Evolutionary conservation across 805 yeast species (phyloP).

Genomic region (Candida berthetii): DNA sequence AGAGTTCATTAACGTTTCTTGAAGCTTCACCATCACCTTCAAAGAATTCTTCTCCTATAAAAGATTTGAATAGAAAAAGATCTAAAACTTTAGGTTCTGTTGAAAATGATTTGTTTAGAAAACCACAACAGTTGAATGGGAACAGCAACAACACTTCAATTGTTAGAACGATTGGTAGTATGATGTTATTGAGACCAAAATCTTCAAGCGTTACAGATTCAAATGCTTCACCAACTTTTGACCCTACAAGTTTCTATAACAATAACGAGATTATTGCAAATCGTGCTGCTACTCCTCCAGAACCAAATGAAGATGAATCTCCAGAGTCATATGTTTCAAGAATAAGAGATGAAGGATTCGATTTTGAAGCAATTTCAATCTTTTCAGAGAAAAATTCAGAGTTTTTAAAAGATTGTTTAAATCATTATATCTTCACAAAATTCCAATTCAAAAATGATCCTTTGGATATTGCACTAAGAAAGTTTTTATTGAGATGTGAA

Average conservation of each 20-base stretch:
- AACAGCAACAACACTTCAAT: conserved; percentile 23
- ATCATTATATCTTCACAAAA: conserved; percentile 19
- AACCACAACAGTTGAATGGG: conserved; percentile 1
- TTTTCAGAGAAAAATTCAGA: conserved; percentile 20
- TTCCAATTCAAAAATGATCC: conserved; percentile 52
- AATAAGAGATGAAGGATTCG: conserved; percentile 21
- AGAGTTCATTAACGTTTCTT: not conserved
- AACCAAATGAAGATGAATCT: conserved; percentile 20
- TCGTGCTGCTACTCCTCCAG: conserved; percentile 19
- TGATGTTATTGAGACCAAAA: conserved; percentile 25
- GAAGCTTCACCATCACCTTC: not conserved
- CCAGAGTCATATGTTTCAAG: conserved; percentile 20
- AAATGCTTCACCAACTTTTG: conserved; percentile 1
- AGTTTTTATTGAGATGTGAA: conserved; percentile 48
- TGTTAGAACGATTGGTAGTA: conserved; percentile 29
- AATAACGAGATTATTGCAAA: conserved; percentile 1
- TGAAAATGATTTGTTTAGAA: conserved; percentile 19
- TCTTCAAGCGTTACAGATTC: conserved; percentile 10
- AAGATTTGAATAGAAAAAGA: conserved; percentile 15
- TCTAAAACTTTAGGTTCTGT: conserved; percentile 19
- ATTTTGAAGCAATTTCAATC: conserved; percentile 23
- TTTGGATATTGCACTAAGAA: conserved; percentile 58
- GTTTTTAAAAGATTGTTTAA: conserved; percentile 21
- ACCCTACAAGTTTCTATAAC: conserved; percentile 6
- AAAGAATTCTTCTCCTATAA: not conserved